Conservation (phyloP, 2,329 filamentous ascomycete genomes). For the Aspergillus terreus region DNA sequence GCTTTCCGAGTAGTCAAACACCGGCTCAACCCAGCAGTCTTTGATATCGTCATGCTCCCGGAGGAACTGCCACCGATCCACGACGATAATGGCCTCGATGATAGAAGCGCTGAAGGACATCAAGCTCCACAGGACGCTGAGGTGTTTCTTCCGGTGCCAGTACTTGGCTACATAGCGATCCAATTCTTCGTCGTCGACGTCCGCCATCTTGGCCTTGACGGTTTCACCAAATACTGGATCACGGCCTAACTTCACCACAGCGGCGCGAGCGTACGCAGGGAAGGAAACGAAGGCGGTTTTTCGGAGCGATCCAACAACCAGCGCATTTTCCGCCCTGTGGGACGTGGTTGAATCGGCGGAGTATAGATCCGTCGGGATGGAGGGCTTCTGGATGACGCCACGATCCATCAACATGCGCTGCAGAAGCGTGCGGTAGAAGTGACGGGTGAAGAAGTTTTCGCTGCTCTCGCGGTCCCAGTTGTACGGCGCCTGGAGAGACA, state of each 20-base stretch:
- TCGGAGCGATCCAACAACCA: constrained; percentile 80
- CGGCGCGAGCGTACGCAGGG: constrained; percentile 72
- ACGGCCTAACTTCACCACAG: constrained; percentile 67
- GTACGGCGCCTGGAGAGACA: constrained; percentile 91
- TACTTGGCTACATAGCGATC: constrained; percentile 65
- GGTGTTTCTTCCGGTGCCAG: constrained; percentile 66
- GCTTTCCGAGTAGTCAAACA: constrained; percentile 83
- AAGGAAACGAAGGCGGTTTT: constrained; percentile 78
- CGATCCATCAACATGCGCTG: constrained; percentile 90
- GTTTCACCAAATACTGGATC: constrained; percentile 58
- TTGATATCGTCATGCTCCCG: constrained; percentile 71
- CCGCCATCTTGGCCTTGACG: constrained; percentile 63
- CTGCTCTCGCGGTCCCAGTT: constrained; percentile 87
- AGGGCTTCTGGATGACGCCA: constrained; percentile 65
- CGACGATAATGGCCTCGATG: constrained; percentile 84
- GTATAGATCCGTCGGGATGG: constrained; percentile 26
- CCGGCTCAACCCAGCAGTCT: constrained; percentile 84
- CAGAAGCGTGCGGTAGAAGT: constrained; percentile 86
- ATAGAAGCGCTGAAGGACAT: constrained; percentile 95
- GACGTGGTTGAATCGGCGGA: constrained; percentile 13
- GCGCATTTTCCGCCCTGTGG: constrained; percentile 59
- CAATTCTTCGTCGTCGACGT: constrained; percentile 72
- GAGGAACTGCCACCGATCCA: constrained; percentile 85
- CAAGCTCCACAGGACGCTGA: constrained; percentile 85
- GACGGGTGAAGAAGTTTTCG: constrained; percentile 82